Evolutionary conservation across 148 eudicot species (phyloP), one percentile per base, ranked within the genome.

Genomic region (Hydrangea macrophylla): DNA sequence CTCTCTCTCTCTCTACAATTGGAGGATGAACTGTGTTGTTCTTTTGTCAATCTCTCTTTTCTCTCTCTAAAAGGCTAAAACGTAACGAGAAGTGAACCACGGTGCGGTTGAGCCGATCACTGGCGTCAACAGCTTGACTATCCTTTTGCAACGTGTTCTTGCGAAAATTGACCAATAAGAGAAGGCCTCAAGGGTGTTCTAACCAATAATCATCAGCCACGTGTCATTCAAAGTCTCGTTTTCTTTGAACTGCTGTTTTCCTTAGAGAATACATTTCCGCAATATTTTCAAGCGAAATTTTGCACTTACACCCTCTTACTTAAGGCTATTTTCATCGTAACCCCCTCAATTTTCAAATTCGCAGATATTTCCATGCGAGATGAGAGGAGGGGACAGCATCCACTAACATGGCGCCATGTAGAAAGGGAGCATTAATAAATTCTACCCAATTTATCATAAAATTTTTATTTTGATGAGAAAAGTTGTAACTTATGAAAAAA

Each of bases 81-180:
- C 23, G 5, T 48, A 48, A 48, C 53, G 53, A 27, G 12, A 44
- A 25, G 31, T 44, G 59, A 37, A 32, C 20, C 37, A 48, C 57
- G 60, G 68, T 15, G 15, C 36, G 51, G 59, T 55, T 60, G 36
- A 55, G 18, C 25, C 62, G 62, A 10, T n/a, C 1, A 0, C 22
- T 7, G 8, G n/a, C 22, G 33, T 15, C 8, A 20, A 30, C n/a
- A 62, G 32, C 42, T n/a, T 37, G 45, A 63, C 55, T 30, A 20
- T 31, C 2, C 26, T 25, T 62, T 64, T 42, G 36, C 77, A 32
- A 83, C 86, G 86, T 77, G 75, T 65, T 64, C 60, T 10, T 64
- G 55, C 15, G 2, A 15, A 64, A n/a, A 57, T 61, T 33, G 54
- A 51, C 84, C 86, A 83, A 83, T 83, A 50, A 77, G 77, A 13